Conservation (phyloP, 2,329 filamentous ascomycete genomes). For the Calonectria multiphialidica region DNA sequence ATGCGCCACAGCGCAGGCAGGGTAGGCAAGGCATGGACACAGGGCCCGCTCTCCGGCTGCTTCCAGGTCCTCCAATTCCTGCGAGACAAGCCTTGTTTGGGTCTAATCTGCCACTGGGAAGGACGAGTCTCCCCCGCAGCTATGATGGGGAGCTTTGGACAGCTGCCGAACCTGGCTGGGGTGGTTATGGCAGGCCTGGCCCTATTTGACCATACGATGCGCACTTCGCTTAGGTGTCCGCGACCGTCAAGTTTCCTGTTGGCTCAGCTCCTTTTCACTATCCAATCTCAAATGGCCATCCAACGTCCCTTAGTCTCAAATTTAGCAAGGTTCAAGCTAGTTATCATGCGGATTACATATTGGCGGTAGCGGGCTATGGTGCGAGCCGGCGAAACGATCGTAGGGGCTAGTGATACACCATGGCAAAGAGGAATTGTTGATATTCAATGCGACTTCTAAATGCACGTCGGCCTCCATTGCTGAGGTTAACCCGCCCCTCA, state of each 20-base stretch:
- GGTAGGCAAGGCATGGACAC: not conserved
- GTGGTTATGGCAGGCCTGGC: too few species aligned
- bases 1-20: slow-evolving; percentile 9
- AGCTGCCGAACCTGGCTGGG: not conserved
- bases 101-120: not conserved
- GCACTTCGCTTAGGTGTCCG: not conserved
- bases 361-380: not conserved
- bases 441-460: slow-evolving; percentile 16
- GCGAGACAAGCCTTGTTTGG: not conserved
- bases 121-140: not conserved
- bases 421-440: slow-evolving; percentile 12
- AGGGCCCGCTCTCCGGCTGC: not conserved
- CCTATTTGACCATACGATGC: not conserved
- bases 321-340: not conserved
- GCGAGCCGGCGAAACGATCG: not conserved
- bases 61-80: not conserved
- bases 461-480: slow-evolving; percentile 14
- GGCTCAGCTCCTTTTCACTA: not conserved
- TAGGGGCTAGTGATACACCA: not conserved
- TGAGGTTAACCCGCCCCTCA: not conserved
- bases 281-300: not conserved
- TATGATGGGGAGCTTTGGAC: not conserved
- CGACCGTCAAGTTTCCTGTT: not conserved
- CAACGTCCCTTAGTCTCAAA: not conserved
- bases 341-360: not conserved